Base-by-base conservation (phyloP, 2,329 filamentous ascomycete genomes). In the Aspergillus sp. region DNA sequence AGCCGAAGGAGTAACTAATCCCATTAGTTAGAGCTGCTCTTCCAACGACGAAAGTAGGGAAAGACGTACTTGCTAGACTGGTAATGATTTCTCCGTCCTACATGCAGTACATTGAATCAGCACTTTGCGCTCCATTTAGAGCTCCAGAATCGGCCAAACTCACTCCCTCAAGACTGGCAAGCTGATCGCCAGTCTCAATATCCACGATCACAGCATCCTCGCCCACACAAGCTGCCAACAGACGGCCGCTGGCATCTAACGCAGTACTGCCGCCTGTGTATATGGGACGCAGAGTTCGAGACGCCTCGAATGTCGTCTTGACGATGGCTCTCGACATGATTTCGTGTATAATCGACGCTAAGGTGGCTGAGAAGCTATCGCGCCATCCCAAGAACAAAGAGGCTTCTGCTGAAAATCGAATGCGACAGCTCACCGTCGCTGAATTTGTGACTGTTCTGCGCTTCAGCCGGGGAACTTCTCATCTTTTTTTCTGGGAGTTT, bases 191-290 rank as follows among this genome's bases (percentile, higher is more conserved):
- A 33, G 84, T 93, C 57, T 83, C 79, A 53, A 94, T 76, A 68
- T 96, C 83, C 27, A 91, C 93, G 57, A 98, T 74, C 45, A 97
- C 73, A 12, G 82, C 90, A 78, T 96, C 88, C 66, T 98, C 93
- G 33, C 87, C 89, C n/a, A 97, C 73, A 33, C 86, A 89, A 27
- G 89, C 89, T 39, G 89, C 91, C 46, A 98, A 77, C 52, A 97
- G 80, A 58, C 81, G 80, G 44, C 89, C 89, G 69, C 81, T 81
- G 65, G 83, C 80, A 73, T 91, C 88, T 51, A 97, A 78, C 29
- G 88, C 82, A 49, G 94, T 82, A 54, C 86, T 85, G 39, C 93
- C 93, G 46, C 93, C 93, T 2, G 91, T 95, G 64, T 93, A 96
- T 43, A 97, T 91, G 19, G 93, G 93, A 58, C 89, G 86, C 47